Evolutionary conservation across 2,329 filamentous ascomycete species (phyloP), one percentile per base, ranked within the genome.

Genomic region (Chaetomium strumarium): DNA sequence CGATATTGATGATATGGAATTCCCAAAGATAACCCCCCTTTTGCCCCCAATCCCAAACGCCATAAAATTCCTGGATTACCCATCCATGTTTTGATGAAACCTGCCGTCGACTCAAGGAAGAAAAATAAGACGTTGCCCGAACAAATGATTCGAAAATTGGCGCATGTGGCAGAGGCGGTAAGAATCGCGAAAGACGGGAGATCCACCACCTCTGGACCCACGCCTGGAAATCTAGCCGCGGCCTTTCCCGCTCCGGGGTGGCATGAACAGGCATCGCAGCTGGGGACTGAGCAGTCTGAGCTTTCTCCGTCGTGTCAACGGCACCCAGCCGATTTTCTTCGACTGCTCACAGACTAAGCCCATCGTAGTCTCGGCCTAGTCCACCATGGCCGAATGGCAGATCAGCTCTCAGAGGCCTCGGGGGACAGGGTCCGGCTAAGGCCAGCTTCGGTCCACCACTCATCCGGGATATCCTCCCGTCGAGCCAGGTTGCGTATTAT

Each of bases 381-480:
- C n/a, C 20, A 7, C 20, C 39, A 29, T 24, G 24, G 11, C 40
- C 12, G 12, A 17, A 39, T 2, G 13, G 44, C 24, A 40, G 45
- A 46, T 57, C 39, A 61, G 40, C 59, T 58, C 7, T 44, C 41
- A 30, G 62, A 63, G 12, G 68, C 68, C 49, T 74, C 72, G 34
- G 67, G 71, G 16, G 71, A 68, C 50, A 81, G 68, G 13, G 75
- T 84, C 57, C 83, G 79, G 62, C 76, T 83, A 58, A 88, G 75
- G 39, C 85, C 85, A 53, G 78, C 84, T 62, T 81, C 78, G 53
- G 81, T 80, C 89, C 89, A 95, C 83, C 86, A 91, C 58, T 89
- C 84, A 56, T 93, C 88, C 0, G 88, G 86, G 49, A 93, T 85
- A 61, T 91, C 86, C 63, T 88, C 80, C 20, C 87, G 75, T 16